Percentiles rank a stretch among this genome's conserved stretches.
phyloP scores from a whole-genome alignment of 2,329 filamentous ascomycete species.

The Hymenoscyphus linearis region DNA sequence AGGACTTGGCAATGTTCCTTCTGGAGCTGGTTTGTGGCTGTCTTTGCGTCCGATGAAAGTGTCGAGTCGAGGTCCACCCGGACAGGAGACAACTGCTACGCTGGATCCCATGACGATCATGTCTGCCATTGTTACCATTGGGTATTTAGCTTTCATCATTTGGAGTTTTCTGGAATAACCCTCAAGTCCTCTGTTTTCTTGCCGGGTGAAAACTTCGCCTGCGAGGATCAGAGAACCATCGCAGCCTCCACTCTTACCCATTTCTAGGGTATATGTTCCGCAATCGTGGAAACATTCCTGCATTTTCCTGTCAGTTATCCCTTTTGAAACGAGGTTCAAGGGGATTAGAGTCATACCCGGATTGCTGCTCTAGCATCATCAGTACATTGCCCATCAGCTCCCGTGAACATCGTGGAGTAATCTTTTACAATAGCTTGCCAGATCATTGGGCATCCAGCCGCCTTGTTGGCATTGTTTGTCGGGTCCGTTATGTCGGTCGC shows the following conservation, averaged over 20 bases:
- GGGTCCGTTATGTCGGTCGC: too few species aligned
- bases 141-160: constrained; percentile 8
- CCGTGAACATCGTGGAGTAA: constrained; percentile 1
- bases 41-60: constrained; percentile 19
- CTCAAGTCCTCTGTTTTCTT: constrained; percentile 17
- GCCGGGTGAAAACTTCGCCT: constrained; percentile 6
- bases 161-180: constrained; percentile 10
- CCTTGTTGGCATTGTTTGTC: not conserved
- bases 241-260: constrained; percentile 16
- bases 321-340: not conserved
- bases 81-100: constrained; percentile 16
- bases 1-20: constrained; percentile 9
- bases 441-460: constrained; percentile 37
- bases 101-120: constrained; percentile 15
- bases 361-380: constrained; percentile 19
- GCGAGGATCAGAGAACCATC: constrained; percentile 17
- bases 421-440: constrained; percentile 9
- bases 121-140: constrained; percentile 11
- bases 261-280: constrained; percentile 12
- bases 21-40: constrained; percentile 3
- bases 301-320: not conserved
- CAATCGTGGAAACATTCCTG: constrained; percentile 20
- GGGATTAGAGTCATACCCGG: constrained; percentile 6
- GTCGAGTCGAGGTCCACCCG: constrained; percentile 10
- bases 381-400: constrained; percentile 13